phyloP scores from a whole-genome alignment of 2,329 filamentous ascomycete genomes.

The Trichoderma atrobrunneum region DNA sequence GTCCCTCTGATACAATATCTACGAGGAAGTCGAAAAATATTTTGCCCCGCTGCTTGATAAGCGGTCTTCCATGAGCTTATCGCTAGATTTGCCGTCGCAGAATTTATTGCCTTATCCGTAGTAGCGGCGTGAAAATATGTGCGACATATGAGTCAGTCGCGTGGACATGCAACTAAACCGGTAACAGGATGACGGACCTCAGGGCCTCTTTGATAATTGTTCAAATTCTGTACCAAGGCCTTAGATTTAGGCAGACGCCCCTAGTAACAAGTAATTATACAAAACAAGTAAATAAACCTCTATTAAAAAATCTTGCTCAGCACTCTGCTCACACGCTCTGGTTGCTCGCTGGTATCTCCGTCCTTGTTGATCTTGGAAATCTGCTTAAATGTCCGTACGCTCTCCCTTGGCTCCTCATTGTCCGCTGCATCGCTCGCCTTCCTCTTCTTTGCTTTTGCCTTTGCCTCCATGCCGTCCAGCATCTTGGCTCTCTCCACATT shows the following conservation, averaged over 20 bases:
- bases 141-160: neutral
- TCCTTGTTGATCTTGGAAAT: slow-evolving; percentile 55
- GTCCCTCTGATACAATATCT: slow-evolving; percentile 22
- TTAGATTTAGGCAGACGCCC: neutral
- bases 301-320: slow-evolving; percentile 62
- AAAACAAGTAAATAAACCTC: neutral
- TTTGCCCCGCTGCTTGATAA: slow-evolving; percentile 41
- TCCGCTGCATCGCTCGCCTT: slow-evolving; percentile 29
- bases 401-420: slow-evolving; percentile 24
- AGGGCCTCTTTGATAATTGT: neutral
- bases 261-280: neutral
- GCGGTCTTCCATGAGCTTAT: slow-evolving; percentile 24
- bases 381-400: slow-evolving; percentile 61
- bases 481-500: slow-evolving; percentile 81
- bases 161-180: neutral
- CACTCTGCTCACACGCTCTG: slow-evolving; percentile 57
- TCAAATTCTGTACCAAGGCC: neutral
- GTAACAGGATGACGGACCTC: neutral
- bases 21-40: slow-evolving; percentile 30
- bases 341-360: slow-evolving; percentile 43
- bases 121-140: neutral
- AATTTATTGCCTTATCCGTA: slow-evolving; percentile 7
- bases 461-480: slow-evolving; percentile 67
- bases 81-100: neutral
- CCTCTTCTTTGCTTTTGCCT: slow-evolving; percentile 42